Conservation (phyloP, 345 rosid genomes). For the Pugionium dolabratum region DNA sequence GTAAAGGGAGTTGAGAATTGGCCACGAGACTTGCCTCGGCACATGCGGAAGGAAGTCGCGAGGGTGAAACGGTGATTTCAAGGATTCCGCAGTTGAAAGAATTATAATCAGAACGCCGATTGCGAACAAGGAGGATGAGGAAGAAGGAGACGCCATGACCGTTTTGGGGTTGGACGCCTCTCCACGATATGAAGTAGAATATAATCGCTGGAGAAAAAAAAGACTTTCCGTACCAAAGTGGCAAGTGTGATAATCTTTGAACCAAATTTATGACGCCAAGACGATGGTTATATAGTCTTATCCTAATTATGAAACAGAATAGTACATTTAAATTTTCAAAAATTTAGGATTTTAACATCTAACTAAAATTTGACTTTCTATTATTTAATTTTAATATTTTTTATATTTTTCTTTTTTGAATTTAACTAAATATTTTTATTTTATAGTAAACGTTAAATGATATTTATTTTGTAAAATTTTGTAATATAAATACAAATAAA, state of each 20-base stretch:
- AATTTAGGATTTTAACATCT: too few species aligned
- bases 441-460: too few species aligned
- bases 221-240: conserved; percentile 8
- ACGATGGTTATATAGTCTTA: not conserved
- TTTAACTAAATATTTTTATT: too few species aligned
- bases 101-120: conserved; percentile 16
- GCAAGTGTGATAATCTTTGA: not conserved
- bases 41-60: conserved; percentile 72
- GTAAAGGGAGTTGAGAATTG: conserved; percentile 64
- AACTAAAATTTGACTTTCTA: too few species aligned
- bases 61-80: conserved; percentile 60
- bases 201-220: not conserved
- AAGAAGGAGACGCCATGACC: conserved; percentile 33
- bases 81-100: conserved; percentile 31
- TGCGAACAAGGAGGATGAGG: conserved; percentile 27
- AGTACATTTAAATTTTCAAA: too few species aligned
- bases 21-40: conserved; percentile 81
- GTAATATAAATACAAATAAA: too few species aligned
- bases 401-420: too few species aligned
- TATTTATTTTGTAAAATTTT: too few species aligned
- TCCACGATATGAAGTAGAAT: conserved; percentile 17
- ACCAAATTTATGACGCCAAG: not conserved
- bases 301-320: too few species aligned
- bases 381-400: too few species aligned
- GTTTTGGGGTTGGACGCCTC: conserved; percentile 17